Evolutionary conservation across 2,329 filamentous ascomycete genomes (phyloP).

Genomic region (Trichoderma sp.): DNA sequence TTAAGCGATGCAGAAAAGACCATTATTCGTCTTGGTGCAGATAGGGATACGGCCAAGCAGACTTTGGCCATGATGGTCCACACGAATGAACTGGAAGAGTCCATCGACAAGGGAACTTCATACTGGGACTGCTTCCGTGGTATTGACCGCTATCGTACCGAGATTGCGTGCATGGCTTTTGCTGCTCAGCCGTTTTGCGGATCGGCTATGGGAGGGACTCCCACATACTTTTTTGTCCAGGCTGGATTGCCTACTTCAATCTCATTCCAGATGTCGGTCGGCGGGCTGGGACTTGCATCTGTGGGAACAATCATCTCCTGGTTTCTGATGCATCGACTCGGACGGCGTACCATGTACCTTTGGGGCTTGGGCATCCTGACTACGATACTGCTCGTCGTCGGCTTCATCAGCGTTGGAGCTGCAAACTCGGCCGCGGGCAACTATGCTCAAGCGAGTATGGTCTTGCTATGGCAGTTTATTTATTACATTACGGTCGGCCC

Average conservation of each 20-base stretch:
- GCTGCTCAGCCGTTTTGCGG: slow-evolving; percentile 36
- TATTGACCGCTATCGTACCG: neutral
- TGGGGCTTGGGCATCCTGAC: slow-evolving; percentile 39
- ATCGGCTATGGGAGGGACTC: slow-evolving; percentile 21
- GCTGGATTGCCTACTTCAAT: slow-evolving; percentile 41
- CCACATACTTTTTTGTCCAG: slow-evolving; percentile 47
- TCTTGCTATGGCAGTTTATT: slow-evolving; percentile 44
- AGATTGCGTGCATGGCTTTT: neutral
- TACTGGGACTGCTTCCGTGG: neutral
- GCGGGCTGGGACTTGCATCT: slow-evolving; percentile 23
- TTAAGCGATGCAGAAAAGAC: slow-evolving; percentile 47
- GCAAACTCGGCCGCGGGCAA: slow-evolving; percentile 26
- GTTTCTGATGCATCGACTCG: slow-evolving; percentile 41
- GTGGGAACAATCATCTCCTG: slow-evolving; percentile 39
- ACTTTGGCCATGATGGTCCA: slow-evolving; percentile 7
- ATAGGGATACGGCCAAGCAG: slow-evolving; percentile 56
- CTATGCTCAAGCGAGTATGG: slow-evolving; percentile 40
- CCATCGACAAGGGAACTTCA: slow-evolving; percentile 33
- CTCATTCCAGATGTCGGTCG: slow-evolving; percentile 44
- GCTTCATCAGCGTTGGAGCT: slow-evolving; percentile 30
- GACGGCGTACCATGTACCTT: slow-evolving; percentile 44
- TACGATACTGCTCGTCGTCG: slow-evolving; percentile 40
- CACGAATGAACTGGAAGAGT: neutral
- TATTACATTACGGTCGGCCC: slow-evolving; percentile 45
- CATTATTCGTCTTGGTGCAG: slow-evolving; percentile 54